Evolutionary conservation across 2,329 filamentous ascomycete genomes (phyloP), one percentile per base, ranked within the genome.

Genomic region (Pseudovirgaria hyperparasitica): DNA sequence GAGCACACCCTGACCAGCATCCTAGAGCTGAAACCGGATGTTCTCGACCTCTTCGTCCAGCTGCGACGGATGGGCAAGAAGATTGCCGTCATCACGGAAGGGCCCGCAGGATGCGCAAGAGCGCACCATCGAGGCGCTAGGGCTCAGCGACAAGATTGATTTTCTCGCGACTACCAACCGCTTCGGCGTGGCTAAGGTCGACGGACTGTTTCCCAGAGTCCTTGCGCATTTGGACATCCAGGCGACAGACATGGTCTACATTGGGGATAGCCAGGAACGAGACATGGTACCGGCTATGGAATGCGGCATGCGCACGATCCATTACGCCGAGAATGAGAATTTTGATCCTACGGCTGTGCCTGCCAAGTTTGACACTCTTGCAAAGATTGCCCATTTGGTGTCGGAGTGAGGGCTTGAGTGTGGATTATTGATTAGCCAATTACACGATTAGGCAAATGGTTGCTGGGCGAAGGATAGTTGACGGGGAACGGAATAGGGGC

Each of bases 21-120:
- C 2, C 30, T 62, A 2, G 30, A 40, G 9, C 41, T 54, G 1
- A 63, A 64, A 26, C 16, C 34, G 1, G 58, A 58, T 1, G 56
- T 54, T 0, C 9, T 52, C 3, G 27, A 41, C 0, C 35, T 65
- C 2, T 37, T 65, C 0, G 18, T 37, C 5, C 37, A 35, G 2
- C 35, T 65, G 3, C 54, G 49, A 26, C 8, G 17, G 1, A 34
- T 43, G 1, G 49, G 50, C 0, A 58, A 60, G 35, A 58, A 49
- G n/a, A 43, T 65, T 4, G 46, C 50, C 0, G 36, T 65, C 11
- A 47, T 66, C 1, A 65, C 61, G 0, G 62, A 67, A 35, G 60
- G 62, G 0, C n/a, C 62, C 59, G 0, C 50, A 58, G 20, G 62
- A 65, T 39, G 53, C 59, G 2, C 62, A 67, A 28, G 46, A 58